Conservation (phyloP, 805 yeast genomes). For the Sugiyamaella smithiae region DNA sequence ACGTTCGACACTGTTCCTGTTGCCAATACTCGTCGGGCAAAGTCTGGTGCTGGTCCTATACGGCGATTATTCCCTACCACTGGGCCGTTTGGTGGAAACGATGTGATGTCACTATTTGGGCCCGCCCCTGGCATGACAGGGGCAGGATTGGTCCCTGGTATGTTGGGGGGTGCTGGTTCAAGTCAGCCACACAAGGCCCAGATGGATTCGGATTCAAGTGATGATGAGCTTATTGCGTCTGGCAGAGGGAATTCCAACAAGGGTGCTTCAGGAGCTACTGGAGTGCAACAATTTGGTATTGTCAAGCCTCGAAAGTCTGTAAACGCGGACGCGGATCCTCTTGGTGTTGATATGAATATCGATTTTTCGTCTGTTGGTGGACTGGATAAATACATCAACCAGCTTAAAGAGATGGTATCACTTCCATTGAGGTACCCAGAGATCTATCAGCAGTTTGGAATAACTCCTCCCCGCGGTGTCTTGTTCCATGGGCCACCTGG, state of each 20-base stretch:
- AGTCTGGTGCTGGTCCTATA: constrained; percentile 35
- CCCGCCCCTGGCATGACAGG: constrained; percentile 32
- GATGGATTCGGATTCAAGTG: constrained; percentile 46
- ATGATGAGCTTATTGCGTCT: constrained; percentile 36
- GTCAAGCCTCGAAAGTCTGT: constrained; percentile 25
- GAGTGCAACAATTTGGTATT: constrained; percentile 18
- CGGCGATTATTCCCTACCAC: constrained; percentile 86
- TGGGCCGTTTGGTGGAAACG: constrained; percentile 98
- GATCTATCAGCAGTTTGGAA: constrained; percentile 80
- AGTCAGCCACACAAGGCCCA: constrained; percentile 6
- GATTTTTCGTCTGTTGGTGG: constrained; percentile 90
- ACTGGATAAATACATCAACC: constrained; percentile 82
- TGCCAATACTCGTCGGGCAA: constrained; percentile 37
- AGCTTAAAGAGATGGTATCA: constrained; percentile 95
- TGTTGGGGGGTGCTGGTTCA: constrained; percentile 11
- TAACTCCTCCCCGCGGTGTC: constrained; percentile 97
- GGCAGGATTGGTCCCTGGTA: constrained; percentile 23
- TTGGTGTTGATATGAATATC: constrained; percentile 84
- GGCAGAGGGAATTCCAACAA: constrained; percentile 8
- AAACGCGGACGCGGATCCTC: constrained; percentile 86
- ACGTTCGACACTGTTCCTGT: constrained; percentile 35
- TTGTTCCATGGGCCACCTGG: constrained; percentile 99
- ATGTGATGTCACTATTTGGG: constrained; percentile 80
- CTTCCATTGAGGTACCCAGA: constrained; percentile 92
- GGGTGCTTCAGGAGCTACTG: constrained; percentile 16